Percentiles rank a stretch among this genome's conserved stretches.
These are phyloP conservation scores for Aureobasidium zeae DNA, from an alignment of 2,329 filamentous ascomycete genomes.

Conservation along the genomic window DNA sequence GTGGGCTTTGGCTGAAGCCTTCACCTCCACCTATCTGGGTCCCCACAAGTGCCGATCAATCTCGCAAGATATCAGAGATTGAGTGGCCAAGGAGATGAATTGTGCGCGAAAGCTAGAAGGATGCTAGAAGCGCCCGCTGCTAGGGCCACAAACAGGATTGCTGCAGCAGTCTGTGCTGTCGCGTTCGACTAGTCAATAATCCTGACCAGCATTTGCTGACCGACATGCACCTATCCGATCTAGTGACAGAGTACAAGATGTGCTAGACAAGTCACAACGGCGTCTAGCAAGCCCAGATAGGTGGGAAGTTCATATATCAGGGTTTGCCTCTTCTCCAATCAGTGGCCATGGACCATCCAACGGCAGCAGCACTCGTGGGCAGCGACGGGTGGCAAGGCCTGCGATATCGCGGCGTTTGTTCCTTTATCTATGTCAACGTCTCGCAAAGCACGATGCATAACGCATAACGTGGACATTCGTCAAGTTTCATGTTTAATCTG, in stretches of 20 bases:
- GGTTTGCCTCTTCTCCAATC: no score
- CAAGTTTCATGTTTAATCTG: slow-evolving; percentile 3
- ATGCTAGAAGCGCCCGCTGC: slow-evolving; percentile 6
- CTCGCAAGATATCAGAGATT: background rate
- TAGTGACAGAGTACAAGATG: background rate
- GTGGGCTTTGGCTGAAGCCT: slow-evolving; percentile 9
- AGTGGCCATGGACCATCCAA: no score
- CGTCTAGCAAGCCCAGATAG: slow-evolving; percentile 10
- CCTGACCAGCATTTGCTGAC: background rate
- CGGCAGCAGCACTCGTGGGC: slow-evolving; percentile 5
- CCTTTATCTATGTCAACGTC: no score
- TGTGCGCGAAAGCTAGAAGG: background rate
- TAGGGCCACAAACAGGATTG: slow-evolving; percentile 11
- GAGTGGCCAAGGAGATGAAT: background rate
- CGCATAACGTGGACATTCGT: background rate
- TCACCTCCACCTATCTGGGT: background rate
- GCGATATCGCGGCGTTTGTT: no score
- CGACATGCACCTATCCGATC: slow-evolving; percentile 6
- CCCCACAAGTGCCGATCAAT: slow-evolving; percentile 4
- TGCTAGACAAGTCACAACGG: slow-evolving; percentile 7
- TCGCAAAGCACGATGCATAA: background rate
- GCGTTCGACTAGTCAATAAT: slow-evolving; percentile 10
- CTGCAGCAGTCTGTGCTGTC: slow-evolving; percentile 13
- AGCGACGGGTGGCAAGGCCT: no score
- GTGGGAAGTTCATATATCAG: slow-evolving; percentile 11